Base-by-base conservation (phyloP, 2,329 filamentous ascomycete species). In the Rhynchosporium graminicola region DNA sequence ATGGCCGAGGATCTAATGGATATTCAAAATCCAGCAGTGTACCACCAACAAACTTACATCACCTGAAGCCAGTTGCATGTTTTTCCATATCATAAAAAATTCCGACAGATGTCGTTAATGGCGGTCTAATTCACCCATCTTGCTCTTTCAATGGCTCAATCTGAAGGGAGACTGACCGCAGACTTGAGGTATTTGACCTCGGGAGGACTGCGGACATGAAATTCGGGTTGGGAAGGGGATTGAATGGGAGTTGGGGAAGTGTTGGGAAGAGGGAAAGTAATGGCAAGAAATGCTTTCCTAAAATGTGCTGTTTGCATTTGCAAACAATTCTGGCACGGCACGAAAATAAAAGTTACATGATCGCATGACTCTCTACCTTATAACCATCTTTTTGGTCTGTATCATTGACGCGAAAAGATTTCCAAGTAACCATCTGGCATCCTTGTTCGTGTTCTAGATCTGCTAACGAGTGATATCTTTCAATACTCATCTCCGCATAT, bases 311-410 rank as follows among this genome's bases (percentile, higher is more conserved):
- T 7, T 33, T 43, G 48, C 58, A 36, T 45, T 33, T 43, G 48
- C 58, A 45, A 36, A 48, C 58, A 45, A 28, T 40, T 48, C 55
- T 36, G 38, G 50, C 58, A 46, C 20, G 46, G 52, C 48, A 60
- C 58, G 29, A 54, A 60, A 60, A 60, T 60, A 60, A 60, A 60
- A 60, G 58, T 54, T 60, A 60, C 57, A 48, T 45, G 45, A 59
- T 59, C 51, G 57, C 38, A 59, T 50, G 36, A 51, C 45, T 29
- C 45, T 33, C 15, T 20, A 38, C 38, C 26, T 9, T 15, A 26
- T 55, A 3, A 15, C n/a, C 43, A 28, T 48, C 2, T 31, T 42
- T 36, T 38, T 6, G 48, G 4, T 33, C 33, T 2, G 15, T 15
- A 29, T 9, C 8, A 36, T 42, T 13, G 15, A 8, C 6, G 50